A percentile compares a stretch with the other conserved stretches of the same genome.
These are phyloP conservation scores for Umbelopsis sp. DNA, from an alignment of 192 early-diverging fungal species.

Conservation along the genomic window DNA sequence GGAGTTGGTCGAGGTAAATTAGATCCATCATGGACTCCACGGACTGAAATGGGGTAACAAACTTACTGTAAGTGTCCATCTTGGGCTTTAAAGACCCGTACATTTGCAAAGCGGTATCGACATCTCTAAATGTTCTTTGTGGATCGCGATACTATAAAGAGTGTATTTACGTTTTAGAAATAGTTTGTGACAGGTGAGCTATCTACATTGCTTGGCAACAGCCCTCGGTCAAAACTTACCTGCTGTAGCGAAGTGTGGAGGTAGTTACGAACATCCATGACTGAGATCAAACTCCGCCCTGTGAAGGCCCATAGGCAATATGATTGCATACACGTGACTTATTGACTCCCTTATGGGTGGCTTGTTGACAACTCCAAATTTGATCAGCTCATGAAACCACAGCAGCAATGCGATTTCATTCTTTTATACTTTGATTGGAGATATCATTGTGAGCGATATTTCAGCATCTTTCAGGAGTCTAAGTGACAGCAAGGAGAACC, in stretches of 20 bases:
- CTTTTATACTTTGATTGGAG: constrained; percentile 97
- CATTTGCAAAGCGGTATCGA: constrained; percentile 59
- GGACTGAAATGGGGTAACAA: neutral
- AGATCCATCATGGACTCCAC: neutral
- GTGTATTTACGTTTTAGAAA: too few relatives aligned
- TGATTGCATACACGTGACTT: neutral
- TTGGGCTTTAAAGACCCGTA: constrained; percentile 64
- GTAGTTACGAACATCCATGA: constrained; percentile 11
- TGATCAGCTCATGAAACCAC: constrained; percentile 57
- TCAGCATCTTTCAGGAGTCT: constrained; percentile 41
- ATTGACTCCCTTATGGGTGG: too few relatives aligned
- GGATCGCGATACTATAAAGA: constrained; percentile 57
- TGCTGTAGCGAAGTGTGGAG: constrained; percentile 16
- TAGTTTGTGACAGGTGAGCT: too few relatives aligned
- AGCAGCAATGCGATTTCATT: constrained; percentile 96
- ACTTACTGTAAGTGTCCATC: constrained; percentile 70
- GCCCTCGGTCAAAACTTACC: neutral
- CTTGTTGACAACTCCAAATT: neutral
- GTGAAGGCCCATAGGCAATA: neutral
- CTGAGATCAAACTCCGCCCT: neutral
- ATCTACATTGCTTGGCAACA: neutral
- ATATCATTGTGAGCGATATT: constrained; percentile 84
- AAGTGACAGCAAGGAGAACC: constrained; percentile 88
- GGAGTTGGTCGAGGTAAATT: neutral
- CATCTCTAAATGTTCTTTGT: constrained; percentile 66